Base-by-base conservation (phyloP, 1,284 basidiomycete genomes). In the Ceratobasidium sp. region DNA sequence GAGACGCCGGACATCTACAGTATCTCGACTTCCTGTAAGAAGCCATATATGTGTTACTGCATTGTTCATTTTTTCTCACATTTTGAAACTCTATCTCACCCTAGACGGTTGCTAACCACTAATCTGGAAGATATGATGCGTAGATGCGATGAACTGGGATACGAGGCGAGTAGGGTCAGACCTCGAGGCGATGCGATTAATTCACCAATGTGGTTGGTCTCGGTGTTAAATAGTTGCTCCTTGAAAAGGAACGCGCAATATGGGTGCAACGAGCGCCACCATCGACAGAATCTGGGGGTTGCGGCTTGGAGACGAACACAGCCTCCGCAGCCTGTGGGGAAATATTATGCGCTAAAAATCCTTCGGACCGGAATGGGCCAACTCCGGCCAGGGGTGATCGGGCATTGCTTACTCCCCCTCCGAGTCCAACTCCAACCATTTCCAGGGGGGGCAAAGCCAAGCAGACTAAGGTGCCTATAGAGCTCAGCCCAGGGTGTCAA, bases 81-180 rank as follows among this genome's bases (percentile, higher is more conserved):
- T 46, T 26, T 57, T n/a, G 21, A 18, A 18, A 14, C 48, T 32
- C 28, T 16, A 58, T 69, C 23, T 28, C 39, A 59, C 45, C 50
- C 55, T 57, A 70, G 67, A n/a, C 67, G 67, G 23, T 46, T 55
- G 26, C 18, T 70, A 45, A 70, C 59, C 41, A 14, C 32, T 39
- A 30, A 59, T 26, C 45, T 70, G 21, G 67, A 70, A 70, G 39
- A 10, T 30, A 58, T 48, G 41, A 70, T 70, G 67, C 67, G 48
- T 21, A 70, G 45, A 59, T 70, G 67, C 55, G 67, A 70, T 70
- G 67, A 70, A 21, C 55, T 70, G 30, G 53, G 67, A 59, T 70
- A 70, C 36, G 53, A 70, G 67, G 67, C 30, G 39, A 58, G 43
- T 58, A 30, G 34, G 16, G 50, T 28, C 21, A 23, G 21, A 32